A percentile compares a stretch with the other conserved stretches of the same genome.
Conservation (phyloP, 371 early-diverging fungal species). For the Dichotomocladium elegans region DNA sequence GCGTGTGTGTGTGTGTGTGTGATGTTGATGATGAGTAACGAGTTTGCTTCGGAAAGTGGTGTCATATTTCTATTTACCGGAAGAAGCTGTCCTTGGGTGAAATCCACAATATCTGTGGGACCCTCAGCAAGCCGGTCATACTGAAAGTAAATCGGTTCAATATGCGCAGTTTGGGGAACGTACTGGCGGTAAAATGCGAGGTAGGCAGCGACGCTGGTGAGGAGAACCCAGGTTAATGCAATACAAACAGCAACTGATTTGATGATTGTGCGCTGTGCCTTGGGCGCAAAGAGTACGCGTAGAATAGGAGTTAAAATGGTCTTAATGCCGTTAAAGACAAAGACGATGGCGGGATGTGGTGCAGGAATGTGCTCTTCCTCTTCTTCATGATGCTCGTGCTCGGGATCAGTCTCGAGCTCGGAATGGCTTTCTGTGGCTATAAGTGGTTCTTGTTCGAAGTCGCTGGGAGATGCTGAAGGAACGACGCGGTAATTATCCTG, state of each 20-base stretch:
- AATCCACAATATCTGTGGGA: constrained; percentile 19
- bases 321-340: constrained; percentile 5
- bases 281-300: constrained; percentile 30
- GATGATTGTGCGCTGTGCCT: constrained; percentile 32
- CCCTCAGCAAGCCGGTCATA: constrained; percentile 19
- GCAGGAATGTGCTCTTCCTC: constrained; percentile 4
- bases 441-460: constrained; percentile 10
- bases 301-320: constrained; percentile 10
- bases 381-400: constrained; percentile 19
- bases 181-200: constrained; percentile 40
- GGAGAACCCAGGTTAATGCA: constrained; percentile 27
- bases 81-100: constrained; percentile 14
- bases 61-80: constrained; percentile 18
- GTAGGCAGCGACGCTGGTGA: constrained; percentile 43
- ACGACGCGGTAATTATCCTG: constrained; percentile 20
- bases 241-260: constrained; percentile 24
- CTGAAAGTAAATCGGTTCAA: constrained; percentile 43
- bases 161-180: constrained; percentile 37
- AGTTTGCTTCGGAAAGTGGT: too few species aligned
- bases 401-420: constrained; percentile 24
- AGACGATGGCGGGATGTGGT: constrained; percentile 10
- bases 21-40: too few species aligned
- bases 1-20: too few species aligned
- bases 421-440: neutral
- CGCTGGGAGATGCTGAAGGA: constrained; percentile 9